A percentile compares a stretch with the other conserved stretches of the same genome.
These are phyloP conservation scores for Ceratorhiza oryzae-sativae DNA, from an alignment of 1,284 basidiomycete genomes.

Conservation along the genomic window DNA sequence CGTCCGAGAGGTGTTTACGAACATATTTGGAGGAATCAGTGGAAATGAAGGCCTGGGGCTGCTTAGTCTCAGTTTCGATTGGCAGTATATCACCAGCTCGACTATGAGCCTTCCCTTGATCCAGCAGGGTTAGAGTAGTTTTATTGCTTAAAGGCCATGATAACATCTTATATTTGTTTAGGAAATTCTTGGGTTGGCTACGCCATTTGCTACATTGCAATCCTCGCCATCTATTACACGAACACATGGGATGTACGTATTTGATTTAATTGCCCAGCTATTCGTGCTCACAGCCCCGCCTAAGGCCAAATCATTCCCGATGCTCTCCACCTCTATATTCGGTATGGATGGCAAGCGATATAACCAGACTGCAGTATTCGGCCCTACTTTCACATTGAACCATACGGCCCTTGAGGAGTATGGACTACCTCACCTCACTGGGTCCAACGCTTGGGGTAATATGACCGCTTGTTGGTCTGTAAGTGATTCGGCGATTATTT, in stretches of 20 bases:
- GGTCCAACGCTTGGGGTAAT: constrained; percentile 66
- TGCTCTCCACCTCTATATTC: constrained; percentile 70
- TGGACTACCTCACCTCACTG: constrained; percentile 61
- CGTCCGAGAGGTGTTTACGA: constrained; percentile 61
- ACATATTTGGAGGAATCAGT: constrained; percentile 67
- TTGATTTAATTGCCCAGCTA: constrained; percentile 3
- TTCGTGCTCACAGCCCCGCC: constrained; percentile 38
- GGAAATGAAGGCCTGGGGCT: constrained; percentile 71
- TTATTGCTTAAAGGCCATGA: neutral
- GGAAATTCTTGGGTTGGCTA: constrained; percentile 66
- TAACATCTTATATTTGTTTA: constrained; percentile 42
- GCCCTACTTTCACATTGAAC: constrained; percentile 60
- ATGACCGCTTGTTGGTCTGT: constrained; percentile 61
- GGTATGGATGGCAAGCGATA: constrained; percentile 63
- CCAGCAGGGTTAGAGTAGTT: constrained; percentile 57
- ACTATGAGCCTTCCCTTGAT: constrained; percentile 59
- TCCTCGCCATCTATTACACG: constrained; percentile 66
- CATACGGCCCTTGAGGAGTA: constrained; percentile 61
- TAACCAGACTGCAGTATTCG: constrained; percentile 64
- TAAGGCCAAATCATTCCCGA: constrained; percentile 63
- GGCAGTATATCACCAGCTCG: constrained; percentile 66
- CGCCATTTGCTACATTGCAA: constrained; percentile 60
- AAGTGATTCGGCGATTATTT: constrained; percentile 43
- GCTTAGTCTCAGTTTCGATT: constrained; percentile 63
- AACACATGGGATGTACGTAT: constrained; percentile 63